phyloP scores from a whole-genome alignment of 2,329 filamentous ascomycete genomes.

The Cadophora luteo-olivacea region DNA sequence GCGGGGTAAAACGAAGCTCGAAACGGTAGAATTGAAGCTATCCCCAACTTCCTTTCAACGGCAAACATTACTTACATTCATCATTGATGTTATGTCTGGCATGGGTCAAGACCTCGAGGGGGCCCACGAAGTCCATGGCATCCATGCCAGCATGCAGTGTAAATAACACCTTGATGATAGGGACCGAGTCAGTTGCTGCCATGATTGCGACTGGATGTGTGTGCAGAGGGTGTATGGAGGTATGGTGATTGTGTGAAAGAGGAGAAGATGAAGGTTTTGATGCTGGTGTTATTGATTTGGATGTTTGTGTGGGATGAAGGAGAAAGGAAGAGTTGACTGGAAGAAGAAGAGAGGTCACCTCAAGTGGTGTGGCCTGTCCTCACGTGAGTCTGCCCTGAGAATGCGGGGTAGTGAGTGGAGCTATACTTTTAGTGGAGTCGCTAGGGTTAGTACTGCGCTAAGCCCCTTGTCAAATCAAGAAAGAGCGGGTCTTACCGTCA shows the following conservation, averaged over 20 bases:
- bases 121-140: conserved; percentile 62
- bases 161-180: conserved; percentile 64
- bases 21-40: conserved; percentile 21
- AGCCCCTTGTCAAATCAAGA: background rate
- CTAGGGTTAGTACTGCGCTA: background rate
- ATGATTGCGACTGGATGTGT: conserved; percentile 41
- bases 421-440: conserved; percentile 1
- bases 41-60: background rate
- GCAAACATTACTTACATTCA: conserved; percentile 48
- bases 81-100: conserved; percentile 61
- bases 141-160: conserved; percentile 61
- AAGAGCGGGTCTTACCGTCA: conserved; percentile 18
- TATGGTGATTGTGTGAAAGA: conserved; percentile 6
- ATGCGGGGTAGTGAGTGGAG: conserved; percentile 20
- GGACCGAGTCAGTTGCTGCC: conserved; percentile 41
- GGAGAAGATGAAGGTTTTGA: conserved; percentile 17
- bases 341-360: conserved; percentile 2
- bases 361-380: conserved; percentile 7
- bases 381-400: conserved; percentile 21
- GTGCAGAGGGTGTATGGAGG: conserved; percentile 6
- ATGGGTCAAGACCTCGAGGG: conserved; percentile 61
- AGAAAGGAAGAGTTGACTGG: conserved; percentile 3
- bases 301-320: background rate
- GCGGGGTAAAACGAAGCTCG: conserved; percentile 19
- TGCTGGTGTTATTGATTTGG: conserved; percentile 19